Percentiles rank a stretch among this genome's conserved stretches.
phyloP scores from a whole-genome alignment of 768 basidiomycete genomes.

The Boletus tomentosulus region DNA sequence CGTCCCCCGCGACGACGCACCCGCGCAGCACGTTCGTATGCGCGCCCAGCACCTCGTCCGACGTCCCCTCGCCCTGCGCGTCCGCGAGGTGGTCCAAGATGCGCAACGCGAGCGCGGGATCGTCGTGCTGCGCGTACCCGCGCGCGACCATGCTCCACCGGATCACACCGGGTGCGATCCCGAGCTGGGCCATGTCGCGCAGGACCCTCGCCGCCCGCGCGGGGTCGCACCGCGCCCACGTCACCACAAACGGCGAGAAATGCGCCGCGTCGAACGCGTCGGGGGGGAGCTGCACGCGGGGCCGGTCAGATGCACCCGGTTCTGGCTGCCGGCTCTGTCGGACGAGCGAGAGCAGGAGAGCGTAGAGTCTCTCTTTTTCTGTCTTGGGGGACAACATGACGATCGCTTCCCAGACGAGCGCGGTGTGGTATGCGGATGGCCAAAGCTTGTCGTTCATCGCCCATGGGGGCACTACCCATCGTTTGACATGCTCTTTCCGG shows the following conservation, averaged over 20 bases:
- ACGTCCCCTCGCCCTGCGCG: constrained; percentile 10
- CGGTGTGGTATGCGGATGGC: constrained; percentile 32
- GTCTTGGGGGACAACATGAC: constrained; percentile 16
- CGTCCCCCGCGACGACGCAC: constrained; percentile 29
- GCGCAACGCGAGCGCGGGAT: constrained; percentile 32
- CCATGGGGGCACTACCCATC: not conserved
- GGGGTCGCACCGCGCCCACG: constrained; percentile 31
- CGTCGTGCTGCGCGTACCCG: constrained; percentile 39
- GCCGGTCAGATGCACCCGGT: not conserved
- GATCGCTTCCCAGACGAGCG: constrained; percentile 34
- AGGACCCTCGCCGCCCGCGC: constrained; percentile 38
- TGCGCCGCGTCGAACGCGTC: constrained; percentile 33
- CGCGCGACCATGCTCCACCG: constrained; percentile 50
- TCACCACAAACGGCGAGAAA: constrained; percentile 54
- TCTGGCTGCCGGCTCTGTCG: constrained; percentile 2
- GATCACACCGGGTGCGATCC: constrained; percentile 42
- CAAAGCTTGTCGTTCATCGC: constrained; percentile 24
- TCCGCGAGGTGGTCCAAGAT: constrained; percentile 40
- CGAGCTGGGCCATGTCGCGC: constrained; percentile 48
- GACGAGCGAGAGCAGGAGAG: constrained; percentile 33
- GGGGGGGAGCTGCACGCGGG: constrained; percentile 18
- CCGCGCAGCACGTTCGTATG: constrained; percentile 39
- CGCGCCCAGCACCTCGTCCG: constrained; percentile 25
- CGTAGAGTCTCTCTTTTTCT: constrained; percentile 40
- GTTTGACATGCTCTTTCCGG: not conserved